Base-by-base conservation (phyloP, 2,329 filamentous ascomycete genomes). In the Dactylellina cionopaga region DNA sequence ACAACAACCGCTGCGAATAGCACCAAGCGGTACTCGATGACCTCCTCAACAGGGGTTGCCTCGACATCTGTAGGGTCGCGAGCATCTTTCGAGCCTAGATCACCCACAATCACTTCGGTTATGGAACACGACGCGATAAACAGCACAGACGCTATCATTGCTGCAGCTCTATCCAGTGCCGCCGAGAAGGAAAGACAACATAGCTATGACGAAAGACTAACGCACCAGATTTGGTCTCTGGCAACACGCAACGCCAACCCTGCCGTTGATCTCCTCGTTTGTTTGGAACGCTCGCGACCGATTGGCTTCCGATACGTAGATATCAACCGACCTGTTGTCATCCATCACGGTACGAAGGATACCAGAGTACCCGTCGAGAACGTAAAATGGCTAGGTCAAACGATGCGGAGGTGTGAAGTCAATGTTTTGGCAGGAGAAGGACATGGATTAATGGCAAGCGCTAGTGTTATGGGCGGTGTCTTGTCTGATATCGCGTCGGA, bases 281-380 rank as follows among this genome's bases (percentile, higher is more conserved):
- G 95, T 79, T 84, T 99, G 1, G 95, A 99, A 80, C 88, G 95
- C 19, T 87, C 91, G 25, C 92, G 96, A 77, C 89, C 91, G 0
- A 96, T 99, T 77, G 95, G 95, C 0, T 99, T 99, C 82, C 88
- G 93, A 52, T 99, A 99, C 79, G 94, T 96, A 15, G 95, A 99
- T 79, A 96, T 99, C 75, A 96, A 90, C 4, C 87, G 92, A 6
- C 87, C 92, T 0, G 91, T 98, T 0, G 90, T 97, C 22, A 96
- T 99, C 75, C 94, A 97, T 78, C 95, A 99, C 79, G 95, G 95
- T 35, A 92, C 88, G 78, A 89, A 91, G 76, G 95, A 99, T 78
- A 92, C 90, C 5, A 87, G 95, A 22, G 95, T 99, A 0, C 95
- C 95, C 0, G 90, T 96, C 11, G 95, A 96, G 65, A 99, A 99